Evolutionary conservation across 2,329 filamentous ascomycete genomes (phyloP).

Genomic region (Pseudocercospora pini-densiflorae): DNA sequence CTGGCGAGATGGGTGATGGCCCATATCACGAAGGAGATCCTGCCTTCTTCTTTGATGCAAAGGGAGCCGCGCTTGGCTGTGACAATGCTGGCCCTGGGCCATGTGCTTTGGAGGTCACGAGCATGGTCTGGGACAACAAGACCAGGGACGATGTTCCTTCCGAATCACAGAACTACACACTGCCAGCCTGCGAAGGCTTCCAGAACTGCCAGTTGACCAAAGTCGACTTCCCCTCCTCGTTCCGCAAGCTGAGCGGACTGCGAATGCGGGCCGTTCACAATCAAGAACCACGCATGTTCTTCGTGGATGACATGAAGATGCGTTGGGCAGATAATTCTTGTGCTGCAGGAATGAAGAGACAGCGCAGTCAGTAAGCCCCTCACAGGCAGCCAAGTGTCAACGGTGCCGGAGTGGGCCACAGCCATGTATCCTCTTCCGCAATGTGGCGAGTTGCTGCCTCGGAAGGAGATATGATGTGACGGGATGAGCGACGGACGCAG

Average conservation of each 20-base stretch:
- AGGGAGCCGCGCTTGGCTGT: slow-evolving; percentile 54
- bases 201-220: slow-evolving; percentile 50
- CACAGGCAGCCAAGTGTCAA: background rate
- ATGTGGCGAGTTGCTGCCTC: background rate
- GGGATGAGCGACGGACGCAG: background rate
- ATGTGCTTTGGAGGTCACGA: slow-evolving; percentile 53
- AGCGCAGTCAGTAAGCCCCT: slow-evolving; percentile 14
- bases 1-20: slow-evolving; percentile 55
- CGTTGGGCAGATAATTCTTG: slow-evolving; percentile 58
- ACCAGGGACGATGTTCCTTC: slow-evolving; percentile 42
- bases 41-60: slow-evolving; percentile 58
- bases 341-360: slow-evolving; percentile 65
- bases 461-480: background rate
- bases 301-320: slow-evolving; percentile 55
- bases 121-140: slow-evolving; percentile 46
- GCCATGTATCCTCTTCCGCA: background rate
- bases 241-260: slow-evolving; percentile 51
- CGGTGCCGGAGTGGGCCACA: background rate
- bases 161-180: slow-evolving; percentile 45
- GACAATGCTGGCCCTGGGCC: slow-evolving; percentile 45
- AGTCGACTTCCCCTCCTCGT: slow-evolving; percentile 48
- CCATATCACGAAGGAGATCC: slow-evolving; percentile 45
- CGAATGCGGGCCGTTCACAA: slow-evolving; percentile 53
- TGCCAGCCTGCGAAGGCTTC: slow-evolving; percentile 48
- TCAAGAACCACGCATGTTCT: slow-evolving; percentile 44